phyloP scores from a whole-genome alignment of 805 yeast species.

The Osmozyma mogii region DNA sequence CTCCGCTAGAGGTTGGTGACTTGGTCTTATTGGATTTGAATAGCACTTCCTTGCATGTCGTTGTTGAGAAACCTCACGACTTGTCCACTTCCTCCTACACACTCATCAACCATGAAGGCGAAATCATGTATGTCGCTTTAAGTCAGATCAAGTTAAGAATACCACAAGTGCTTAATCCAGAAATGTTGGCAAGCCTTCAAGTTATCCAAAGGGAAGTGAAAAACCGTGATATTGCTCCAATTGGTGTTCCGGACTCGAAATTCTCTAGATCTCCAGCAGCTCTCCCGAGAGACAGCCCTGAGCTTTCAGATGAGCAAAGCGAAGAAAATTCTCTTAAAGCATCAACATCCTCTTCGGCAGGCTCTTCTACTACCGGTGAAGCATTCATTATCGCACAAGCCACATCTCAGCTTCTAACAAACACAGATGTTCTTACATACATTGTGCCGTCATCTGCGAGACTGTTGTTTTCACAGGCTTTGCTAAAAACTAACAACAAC shows the following conservation, averaged over 20 bases:
- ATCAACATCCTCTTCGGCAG: background rate
- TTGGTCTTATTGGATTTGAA: constrained; percentile 45
- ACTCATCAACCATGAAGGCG: constrained; percentile 50
- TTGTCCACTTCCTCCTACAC: constrained; percentile 49
- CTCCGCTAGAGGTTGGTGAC: constrained; percentile 53
- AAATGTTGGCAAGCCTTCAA: constrained; percentile 2
- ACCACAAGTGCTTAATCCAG: constrained; percentile 38
- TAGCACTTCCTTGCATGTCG: constrained; percentile 42
- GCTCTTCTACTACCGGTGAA: constrained; percentile 5
- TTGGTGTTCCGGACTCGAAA: constrained; percentile 28
- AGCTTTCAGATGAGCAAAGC: background rate
- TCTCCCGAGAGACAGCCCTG: constrained; percentile 9
- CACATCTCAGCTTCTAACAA: constrained; percentile 24
- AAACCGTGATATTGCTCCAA: constrained; percentile 25
- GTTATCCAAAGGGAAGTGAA: constrained; percentile 17
- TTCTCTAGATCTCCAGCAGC: constrained; percentile 18
- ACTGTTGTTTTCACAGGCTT: constrained; percentile 12
- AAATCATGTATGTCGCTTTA: constrained; percentile 39
- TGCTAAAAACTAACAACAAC: constrained; percentile 1
- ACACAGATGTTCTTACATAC: constrained; percentile 28
- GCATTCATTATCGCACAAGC: constrained; percentile 29
- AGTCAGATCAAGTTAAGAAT: constrained; percentile 41
- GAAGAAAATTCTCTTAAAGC: background rate
- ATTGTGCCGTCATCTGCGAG: constrained; percentile 30
- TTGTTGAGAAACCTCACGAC: constrained; percentile 45